A percentile compares a stretch with the other conserved stretches of the same genome.
phyloP scores from a whole-genome alignment of 441 rosid genomes.

The Hura crepitans region DNA sequence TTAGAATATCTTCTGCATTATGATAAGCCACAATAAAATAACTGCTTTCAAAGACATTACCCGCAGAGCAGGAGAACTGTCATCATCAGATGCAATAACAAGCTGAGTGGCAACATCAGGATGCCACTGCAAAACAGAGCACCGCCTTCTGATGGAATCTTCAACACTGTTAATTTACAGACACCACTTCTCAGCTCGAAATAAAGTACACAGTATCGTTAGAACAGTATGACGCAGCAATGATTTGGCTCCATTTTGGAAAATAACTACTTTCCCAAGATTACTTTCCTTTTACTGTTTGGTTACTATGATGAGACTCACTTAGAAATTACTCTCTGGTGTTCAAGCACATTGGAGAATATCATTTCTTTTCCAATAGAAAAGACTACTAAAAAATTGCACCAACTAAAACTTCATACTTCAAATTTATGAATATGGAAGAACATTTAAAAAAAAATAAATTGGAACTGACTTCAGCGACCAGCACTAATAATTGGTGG shows the following conservation, averaged over 20 bases:
- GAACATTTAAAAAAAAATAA: neutral
- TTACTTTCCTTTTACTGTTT: neutral
- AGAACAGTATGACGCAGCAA: conserved; percentile 11
- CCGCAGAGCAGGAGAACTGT: conserved; percentile 72
- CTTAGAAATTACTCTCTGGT: neutral
- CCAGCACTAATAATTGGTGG: no score
- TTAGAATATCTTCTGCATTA: conserved; percentile 1
- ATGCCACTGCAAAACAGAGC: conserved; percentile 99
- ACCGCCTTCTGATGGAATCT: conserved; percentile 82
- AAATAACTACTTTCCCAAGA: neutral
- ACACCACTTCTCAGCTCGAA: conserved; percentile 23
- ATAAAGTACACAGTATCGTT: neutral
- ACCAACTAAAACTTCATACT: neutral
- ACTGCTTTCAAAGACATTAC: conserved; percentile 36
- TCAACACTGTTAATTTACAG: conserved; percentile 59
- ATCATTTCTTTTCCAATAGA: neutral
- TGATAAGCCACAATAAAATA: conserved; percentile 8
- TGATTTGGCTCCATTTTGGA: neutral
- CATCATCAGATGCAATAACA: conserved; percentile 96
- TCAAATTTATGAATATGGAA: neutral
- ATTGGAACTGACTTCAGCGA: no score
- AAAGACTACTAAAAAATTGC: neutral
- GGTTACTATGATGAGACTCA: neutral
- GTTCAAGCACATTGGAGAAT: neutral
- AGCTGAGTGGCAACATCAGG: conserved; percentile 98